A percentile compares a stretch with the other conserved stretches of the same genome.
phyloP scores from a whole-genome alignment of 23 red algal genomes.

The Gracilaria gracilis region DNA sequence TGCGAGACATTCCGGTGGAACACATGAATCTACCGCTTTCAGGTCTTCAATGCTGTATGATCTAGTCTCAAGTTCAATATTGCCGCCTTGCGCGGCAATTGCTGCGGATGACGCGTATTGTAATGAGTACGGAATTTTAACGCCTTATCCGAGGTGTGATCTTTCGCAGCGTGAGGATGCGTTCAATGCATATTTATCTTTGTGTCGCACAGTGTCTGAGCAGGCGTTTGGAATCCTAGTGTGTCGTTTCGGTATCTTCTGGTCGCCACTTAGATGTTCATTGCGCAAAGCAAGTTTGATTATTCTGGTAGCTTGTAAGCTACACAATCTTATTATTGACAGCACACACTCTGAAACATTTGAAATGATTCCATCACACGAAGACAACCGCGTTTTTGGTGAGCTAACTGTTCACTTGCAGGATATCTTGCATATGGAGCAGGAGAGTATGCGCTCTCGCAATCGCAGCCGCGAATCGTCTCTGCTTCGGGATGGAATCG shows the following conservation, averaged over 20 bases:
- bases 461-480: not conserved
- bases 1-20: not conserved
- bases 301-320: not conserved
- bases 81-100: not conserved
- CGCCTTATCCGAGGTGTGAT: no score
- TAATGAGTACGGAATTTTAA: no score
- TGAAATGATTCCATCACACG: not conserved
- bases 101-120: conserved; percentile 3
- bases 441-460: not conserved
- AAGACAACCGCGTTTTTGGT: not conserved
- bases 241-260: not conserved
- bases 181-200: no score
- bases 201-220: not conserved
- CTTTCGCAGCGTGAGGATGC: no score
- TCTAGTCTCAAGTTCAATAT: not conserved
- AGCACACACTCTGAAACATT: not conserved
- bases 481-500: no score
- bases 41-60: not conserved
- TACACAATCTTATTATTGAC: conserved; percentile 19
- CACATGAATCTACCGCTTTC: not conserved
- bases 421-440: not conserved
- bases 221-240: not conserved
- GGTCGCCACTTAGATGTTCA: not conserved
- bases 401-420: not conserved
- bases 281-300: not conserved